These are phyloP conservation scores for Trypanosomatidae sp. DNA, from an alignment of 208 protist genomes.

Conservation along the genomic window DNA sequence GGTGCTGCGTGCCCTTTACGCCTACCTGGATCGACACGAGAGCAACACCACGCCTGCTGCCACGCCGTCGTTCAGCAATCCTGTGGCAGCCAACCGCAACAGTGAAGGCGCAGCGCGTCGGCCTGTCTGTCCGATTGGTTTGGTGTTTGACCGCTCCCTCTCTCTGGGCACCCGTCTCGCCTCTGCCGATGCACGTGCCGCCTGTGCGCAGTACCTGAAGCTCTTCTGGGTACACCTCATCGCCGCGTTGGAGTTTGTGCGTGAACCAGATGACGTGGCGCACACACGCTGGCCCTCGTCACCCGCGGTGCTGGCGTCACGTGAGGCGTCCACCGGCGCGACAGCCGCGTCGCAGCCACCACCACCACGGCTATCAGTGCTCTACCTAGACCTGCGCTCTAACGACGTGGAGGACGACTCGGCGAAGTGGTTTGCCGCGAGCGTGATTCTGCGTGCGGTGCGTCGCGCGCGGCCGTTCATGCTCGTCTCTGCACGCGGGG, in stretches of 20 bases:
- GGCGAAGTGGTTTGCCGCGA: slow-evolving; percentile 12
- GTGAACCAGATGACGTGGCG: not conserved
- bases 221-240: slow-evolving; percentile 20
- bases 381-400: slow-evolving; percentile 16
- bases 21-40: slow-evolving; percentile 1
- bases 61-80: too few species aligned
- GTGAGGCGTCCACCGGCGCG: not conserved
- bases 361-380: slow-evolving; percentile 10
- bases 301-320: not conserved
- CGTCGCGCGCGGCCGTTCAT: slow-evolving; percentile 21
- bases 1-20: slow-evolving; percentile 12
- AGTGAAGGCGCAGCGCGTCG: too few species aligned
- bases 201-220: slow-evolving; percentile 9
- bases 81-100: too few species aligned
- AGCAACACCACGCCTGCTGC: slow-evolving; percentile 12
- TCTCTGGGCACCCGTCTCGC: slow-evolving; percentile 8
- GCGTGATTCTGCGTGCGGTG: slow-evolving; percentile 17
- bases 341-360: not conserved
- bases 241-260: slow-evolving; percentile 13
- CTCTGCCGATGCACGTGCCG: slow-evolving; percentile 1
- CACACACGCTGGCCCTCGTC: not conserved
- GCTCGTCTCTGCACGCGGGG: slow-evolving; percentile 12
- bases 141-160: slow-evolving; percentile 12
- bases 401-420: slow-evolving; percentile 7
- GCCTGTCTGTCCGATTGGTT: slow-evolving; percentile 9